Conservation (phyloP, 352 stramenopile genomes). For the Globisporangium sylvaticum region DNA sequence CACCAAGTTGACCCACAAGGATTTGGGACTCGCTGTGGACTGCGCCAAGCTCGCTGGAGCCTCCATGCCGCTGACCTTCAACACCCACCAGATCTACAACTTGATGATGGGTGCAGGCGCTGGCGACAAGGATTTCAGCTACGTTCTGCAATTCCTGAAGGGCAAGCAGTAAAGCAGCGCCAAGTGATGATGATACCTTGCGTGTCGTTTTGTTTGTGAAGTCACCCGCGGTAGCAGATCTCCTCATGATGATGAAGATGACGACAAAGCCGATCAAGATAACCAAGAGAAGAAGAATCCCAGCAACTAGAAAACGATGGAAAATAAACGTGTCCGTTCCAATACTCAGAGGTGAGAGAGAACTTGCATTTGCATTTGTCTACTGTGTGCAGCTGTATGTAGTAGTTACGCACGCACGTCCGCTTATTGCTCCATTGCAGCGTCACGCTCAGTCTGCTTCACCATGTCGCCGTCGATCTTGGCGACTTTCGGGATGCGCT, state of each 20-base stretch:
- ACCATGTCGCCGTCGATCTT: slow-evolving; percentile 89
- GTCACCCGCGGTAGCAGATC: background rate
- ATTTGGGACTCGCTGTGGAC: slow-evolving; percentile 93
- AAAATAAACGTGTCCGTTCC: slow-evolving; percentile 15
- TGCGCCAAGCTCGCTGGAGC: slow-evolving; percentile 83
- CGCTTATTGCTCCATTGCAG: slow-evolving; percentile 52
- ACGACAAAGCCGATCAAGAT: background rate
- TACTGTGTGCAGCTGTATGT: background rate
- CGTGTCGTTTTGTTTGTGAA: slow-evolving; percentile 2
- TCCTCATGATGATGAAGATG: background rate
- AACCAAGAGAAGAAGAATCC: background rate
- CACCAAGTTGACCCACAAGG: slow-evolving; percentile 94
- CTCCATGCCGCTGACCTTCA: slow-evolving; percentile 69
- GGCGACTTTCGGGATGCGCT: slow-evolving; percentile 73
- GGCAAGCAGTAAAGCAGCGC: slow-evolving; percentile 40
- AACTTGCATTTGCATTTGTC: background rate
- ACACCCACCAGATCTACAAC: slow-evolving; percentile 79
- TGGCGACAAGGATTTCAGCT: slow-evolving; percentile 86
- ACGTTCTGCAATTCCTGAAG: slow-evolving; percentile 83
- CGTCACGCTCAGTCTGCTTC: slow-evolving; percentile 79
- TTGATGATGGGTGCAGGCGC: slow-evolving; percentile 72
- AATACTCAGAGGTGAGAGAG: background rate
- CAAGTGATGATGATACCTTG: background rate
- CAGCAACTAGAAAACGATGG: slow-evolving; percentile 13
- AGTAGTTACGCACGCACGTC: background rate